These are phyloP conservation scores for Huiozyma naganishii DNA, from an alignment of 805 yeast genomes.

Conservation along the genomic window DNA sequence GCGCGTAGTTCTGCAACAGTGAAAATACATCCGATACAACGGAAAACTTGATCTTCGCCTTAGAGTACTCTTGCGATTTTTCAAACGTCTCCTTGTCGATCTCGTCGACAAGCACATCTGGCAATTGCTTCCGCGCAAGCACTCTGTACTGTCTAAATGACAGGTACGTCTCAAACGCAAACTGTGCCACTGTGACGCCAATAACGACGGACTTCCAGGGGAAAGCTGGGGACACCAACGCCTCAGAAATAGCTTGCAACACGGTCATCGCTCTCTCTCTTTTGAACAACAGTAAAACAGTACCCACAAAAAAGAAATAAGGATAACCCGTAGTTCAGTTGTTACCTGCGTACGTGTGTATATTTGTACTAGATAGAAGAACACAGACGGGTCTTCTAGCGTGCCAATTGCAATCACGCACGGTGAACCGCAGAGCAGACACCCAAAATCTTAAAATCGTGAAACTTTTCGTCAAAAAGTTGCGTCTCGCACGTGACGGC, in stretches of 20 bases:
- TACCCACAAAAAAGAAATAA: too few species aligned
- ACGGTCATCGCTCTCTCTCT: neutral
- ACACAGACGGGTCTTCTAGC: too few species aligned
- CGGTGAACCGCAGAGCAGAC: too few species aligned
- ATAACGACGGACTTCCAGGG: constrained; percentile 73
- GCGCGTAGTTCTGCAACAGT: constrained; percentile 44
- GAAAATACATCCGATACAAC: constrained; percentile 43
- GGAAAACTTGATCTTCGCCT: constrained; percentile 66
- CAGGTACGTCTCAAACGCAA: constrained; percentile 61
- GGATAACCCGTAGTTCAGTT: too few species aligned
- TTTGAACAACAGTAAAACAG: neutral
- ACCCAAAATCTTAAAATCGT: too few species aligned
- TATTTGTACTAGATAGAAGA: too few species aligned
- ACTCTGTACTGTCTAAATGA: constrained; percentile 69
- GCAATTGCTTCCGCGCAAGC: constrained; percentile 44
- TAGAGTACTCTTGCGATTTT: constrained; percentile 67
- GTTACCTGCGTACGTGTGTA: too few species aligned
- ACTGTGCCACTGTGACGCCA: constrained; percentile 68
- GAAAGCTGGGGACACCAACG: constrained; percentile 25
- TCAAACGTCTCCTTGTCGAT: constrained; percentile 63
- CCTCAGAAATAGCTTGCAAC: neutral
- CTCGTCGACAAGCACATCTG: constrained; percentile 55
- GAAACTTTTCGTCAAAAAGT: too few species aligned
- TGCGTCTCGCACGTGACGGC: too few species aligned
- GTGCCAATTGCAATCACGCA: too few species aligned